Percentiles rank a stretch among this genome's conserved stretches.
Evolutionary conservation across 441 rosid species (phyloP).

Genomic region (Eruca vesicaria): DNA sequence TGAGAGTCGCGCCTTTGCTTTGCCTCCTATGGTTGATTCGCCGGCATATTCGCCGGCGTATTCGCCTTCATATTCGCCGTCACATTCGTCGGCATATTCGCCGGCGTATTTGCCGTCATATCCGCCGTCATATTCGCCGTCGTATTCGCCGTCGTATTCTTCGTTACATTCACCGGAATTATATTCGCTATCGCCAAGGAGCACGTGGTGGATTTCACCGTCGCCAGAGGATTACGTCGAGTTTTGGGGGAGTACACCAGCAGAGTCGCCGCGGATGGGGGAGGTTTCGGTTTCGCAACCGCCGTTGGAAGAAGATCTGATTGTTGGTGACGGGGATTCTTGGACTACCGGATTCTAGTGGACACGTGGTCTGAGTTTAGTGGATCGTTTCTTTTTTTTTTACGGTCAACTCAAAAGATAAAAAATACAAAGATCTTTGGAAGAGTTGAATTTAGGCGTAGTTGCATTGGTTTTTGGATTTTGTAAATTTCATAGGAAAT

Average conservation of each 20-base stretch:
- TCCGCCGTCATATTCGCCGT: too few relatives aligned
- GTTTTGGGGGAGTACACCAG: neutral
- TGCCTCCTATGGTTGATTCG: conserved; percentile 4
- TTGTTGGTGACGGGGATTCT: neutral
- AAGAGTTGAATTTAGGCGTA: neutral
- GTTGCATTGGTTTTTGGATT: too few relatives aligned
- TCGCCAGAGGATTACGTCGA: neutral
- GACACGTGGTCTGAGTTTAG: neutral
- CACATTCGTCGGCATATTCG: neutral
- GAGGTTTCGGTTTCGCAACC: conserved; percentile 3
- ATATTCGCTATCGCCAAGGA: neutral
- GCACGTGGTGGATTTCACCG: neutral
- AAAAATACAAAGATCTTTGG: neutral
- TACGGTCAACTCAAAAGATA: neutral
- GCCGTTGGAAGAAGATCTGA: neutral
- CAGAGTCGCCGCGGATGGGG: neutral
- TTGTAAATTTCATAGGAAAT: neutral
- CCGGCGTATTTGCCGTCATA: too few relatives aligned
- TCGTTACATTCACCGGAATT: too few relatives aligned
- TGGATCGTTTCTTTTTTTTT: neutral
- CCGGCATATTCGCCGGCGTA: neutral
- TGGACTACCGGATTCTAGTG: neutral
- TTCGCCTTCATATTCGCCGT: neutral
- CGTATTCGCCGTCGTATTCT: too few relatives aligned
- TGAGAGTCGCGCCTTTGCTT: neutral